Evolutionary conservation across 495 filamentous ascomycete genomes (phyloP), one percentile per base, ranked within the genome.

Genomic region (Lophiostoma macrostomum): DNA sequence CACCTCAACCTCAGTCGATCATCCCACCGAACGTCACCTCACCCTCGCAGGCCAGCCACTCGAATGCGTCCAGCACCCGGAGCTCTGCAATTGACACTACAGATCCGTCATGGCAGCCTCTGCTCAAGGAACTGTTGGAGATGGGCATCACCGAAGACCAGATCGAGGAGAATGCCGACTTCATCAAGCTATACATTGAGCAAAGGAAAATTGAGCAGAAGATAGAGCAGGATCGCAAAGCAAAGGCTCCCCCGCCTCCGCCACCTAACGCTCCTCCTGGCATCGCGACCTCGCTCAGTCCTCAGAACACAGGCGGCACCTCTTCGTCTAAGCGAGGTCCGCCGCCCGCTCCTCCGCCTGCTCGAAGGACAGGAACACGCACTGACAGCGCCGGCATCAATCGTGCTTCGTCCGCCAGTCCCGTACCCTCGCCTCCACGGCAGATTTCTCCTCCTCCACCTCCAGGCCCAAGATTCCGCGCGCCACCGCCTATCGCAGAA

Each of bases 101-200:
- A 37, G 90, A 96, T 70, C 89, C 90, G 0, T 77, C 82, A 30
- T 91, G 87, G 80, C 82, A 88, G 70, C 81, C 83, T n/a, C 77
- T 94, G 34, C 77, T 95, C 64, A 84, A 85, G 61, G 89, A 96
- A 63, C 71, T 98, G 19, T 74, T 82, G 60, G 72, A 80, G 23
- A 90, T 96, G 83, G 93, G 91, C 3, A 87, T 96, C 36, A 94
- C 87, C 1, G 87, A 93, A 62, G 91, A 96, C 64, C 85, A 93
- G 60, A 93, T 97, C 50, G 83, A 81, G 46, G 87, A 94, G 50
- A 91, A 96, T 63, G 85, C 90, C 32, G 91, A 95, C 45, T 97
- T 96, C 60, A 98, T 97, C 68, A 88, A 91, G 68, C 76, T 83
- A 14, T 98, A 93, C 63, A 85, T 96, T 59, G 84, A 84, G 58